phyloP scores from a whole-genome alignment of 352 stramenopile species.

The Pythium pectinolyticum region DNA sequence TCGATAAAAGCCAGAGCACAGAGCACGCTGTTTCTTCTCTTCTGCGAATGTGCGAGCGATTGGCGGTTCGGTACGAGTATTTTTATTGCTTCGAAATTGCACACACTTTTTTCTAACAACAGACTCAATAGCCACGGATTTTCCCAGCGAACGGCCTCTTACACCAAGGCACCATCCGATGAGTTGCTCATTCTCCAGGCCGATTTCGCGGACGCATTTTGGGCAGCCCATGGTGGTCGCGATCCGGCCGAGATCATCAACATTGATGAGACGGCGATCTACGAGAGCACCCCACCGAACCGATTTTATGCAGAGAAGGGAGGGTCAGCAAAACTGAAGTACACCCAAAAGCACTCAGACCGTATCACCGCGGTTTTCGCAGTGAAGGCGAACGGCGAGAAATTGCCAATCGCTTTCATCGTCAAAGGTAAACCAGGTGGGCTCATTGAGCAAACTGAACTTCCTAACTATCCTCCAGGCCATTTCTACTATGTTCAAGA shows the following conservation, averaged over 20 bases:
- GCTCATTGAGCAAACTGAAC: constrained; percentile 3
- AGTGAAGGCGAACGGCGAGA: neutral
- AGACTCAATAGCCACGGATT: too few species aligned
- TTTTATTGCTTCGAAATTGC: too few species aligned
- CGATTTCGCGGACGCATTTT: neutral
- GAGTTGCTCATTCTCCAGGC: neutral
- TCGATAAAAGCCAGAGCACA: neutral
- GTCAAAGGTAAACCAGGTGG: neutral
- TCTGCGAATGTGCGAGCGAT: neutral
- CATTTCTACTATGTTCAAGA: constrained; percentile 25
- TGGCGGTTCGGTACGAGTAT: neutral
- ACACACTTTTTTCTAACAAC: too few species aligned
- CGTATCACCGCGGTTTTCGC: neutral
- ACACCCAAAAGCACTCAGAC: neutral
- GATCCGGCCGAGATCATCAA: neutral
- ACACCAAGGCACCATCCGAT: neutral
- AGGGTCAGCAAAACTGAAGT: neutral
- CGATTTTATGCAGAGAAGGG: neutral
- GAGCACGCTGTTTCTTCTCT: neutral
- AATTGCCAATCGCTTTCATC: neutral
- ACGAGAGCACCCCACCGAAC: neutral
- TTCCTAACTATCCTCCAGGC: constrained; percentile 11
- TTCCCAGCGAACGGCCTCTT: neutral
- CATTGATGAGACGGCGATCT: neutral
- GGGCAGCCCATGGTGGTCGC: neutral